These are phyloP conservation scores for Epithele typhae DNA, from an alignment of 768 basidiomycete species.

Conservation along the genomic window DNA sequence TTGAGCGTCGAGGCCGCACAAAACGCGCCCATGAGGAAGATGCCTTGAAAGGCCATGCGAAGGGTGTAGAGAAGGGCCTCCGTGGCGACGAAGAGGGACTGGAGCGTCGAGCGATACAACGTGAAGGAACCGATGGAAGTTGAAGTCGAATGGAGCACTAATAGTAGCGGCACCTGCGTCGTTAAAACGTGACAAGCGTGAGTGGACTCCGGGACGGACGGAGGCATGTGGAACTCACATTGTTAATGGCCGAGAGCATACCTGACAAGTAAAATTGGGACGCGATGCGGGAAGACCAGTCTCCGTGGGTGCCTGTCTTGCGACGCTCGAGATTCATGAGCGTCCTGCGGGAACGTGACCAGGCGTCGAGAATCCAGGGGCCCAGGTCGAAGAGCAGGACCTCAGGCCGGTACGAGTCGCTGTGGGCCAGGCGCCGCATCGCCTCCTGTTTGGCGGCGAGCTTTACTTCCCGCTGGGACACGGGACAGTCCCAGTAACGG, in stretches of 20 bases:
- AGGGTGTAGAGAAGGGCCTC: constrained; percentile 58
- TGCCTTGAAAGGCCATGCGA: constrained; percentile 76
- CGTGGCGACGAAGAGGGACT: constrained; percentile 63
- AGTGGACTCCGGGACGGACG: no score
- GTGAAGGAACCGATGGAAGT: constrained; percentile 79
- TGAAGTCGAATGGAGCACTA: constrained; percentile 68
- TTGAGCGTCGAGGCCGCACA: constrained; percentile 70
- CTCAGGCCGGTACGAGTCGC: constrained; percentile 74
- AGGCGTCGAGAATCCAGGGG: constrained; percentile 79
- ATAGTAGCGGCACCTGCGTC: constrained; percentile 69
- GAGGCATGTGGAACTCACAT: constrained; percentile 39
- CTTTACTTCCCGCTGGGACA: constrained; percentile 53
- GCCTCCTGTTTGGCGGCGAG: constrained; percentile 69
- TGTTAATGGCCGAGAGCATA: constrained; percentile 60
- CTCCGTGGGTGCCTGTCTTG: constrained; percentile 26
- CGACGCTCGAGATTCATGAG: constrained; percentile 53
- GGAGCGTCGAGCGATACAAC: constrained; percentile 74
- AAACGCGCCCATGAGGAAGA: constrained; percentile 87
- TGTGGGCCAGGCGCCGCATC: constrained; percentile 71
- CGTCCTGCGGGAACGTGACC: constrained; percentile 61
- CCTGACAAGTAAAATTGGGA: constrained; percentile 49
- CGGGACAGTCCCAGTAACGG: constrained; percentile 18
- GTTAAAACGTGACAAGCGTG: no score
- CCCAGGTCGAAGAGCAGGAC: constrained; percentile 78
- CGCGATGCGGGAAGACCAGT: constrained; percentile 7